These are phyloP conservation scores for Aspergillus piperis DNA, from an alignment of 2,329 filamentous ascomycete species.

Conservation along the genomic window DNA sequence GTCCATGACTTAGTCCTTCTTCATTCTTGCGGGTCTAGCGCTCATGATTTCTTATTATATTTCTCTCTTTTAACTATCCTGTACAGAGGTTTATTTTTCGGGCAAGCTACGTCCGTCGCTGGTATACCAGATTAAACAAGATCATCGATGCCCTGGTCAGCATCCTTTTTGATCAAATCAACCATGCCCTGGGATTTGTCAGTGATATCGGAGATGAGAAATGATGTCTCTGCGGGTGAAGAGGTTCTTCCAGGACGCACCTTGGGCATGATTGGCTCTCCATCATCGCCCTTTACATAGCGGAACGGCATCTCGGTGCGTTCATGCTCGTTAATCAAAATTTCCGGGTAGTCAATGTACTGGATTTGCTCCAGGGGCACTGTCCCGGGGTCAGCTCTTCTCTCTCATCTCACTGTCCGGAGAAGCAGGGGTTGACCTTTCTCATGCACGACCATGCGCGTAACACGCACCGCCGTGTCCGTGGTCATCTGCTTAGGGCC, in stretches of 20 bases:
- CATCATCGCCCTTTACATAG: conserved; percentile 76
- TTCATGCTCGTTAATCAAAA: conserved; percentile 87
- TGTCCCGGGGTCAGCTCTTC: conserved; percentile 40
- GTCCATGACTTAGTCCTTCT: neutral
- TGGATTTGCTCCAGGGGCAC: conserved; percentile 75
- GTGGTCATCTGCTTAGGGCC: conserved; percentile 98
- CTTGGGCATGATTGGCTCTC: conserved; percentile 85
- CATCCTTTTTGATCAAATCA: conserved; percentile 88
- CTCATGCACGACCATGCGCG: conserved; percentile 81
- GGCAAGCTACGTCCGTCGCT: neutral
- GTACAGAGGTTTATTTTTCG: no score
- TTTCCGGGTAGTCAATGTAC: conserved; percentile 85
- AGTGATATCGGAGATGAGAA: conserved; percentile 2
- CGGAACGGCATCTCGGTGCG: conserved; percentile 98
- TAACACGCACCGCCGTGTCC: conserved; percentile 93
- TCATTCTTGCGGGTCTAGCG: no score
- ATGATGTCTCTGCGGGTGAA: neutral
- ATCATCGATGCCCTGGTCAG: conserved; percentile 87
- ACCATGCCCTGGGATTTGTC: conserved; percentile 75
- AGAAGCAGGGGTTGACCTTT: conserved; percentile 57
- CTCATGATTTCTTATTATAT: no score
- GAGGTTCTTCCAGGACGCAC: conserved; percentile 53
- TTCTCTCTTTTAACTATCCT: no score
- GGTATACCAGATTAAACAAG: conserved; percentile 60
- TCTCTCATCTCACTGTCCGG: neutral